These are phyloP conservation scores for Yamadazyma akitaensis DNA, from an alignment of 805 yeast genomes.

Conservation along the genomic window DNA sequence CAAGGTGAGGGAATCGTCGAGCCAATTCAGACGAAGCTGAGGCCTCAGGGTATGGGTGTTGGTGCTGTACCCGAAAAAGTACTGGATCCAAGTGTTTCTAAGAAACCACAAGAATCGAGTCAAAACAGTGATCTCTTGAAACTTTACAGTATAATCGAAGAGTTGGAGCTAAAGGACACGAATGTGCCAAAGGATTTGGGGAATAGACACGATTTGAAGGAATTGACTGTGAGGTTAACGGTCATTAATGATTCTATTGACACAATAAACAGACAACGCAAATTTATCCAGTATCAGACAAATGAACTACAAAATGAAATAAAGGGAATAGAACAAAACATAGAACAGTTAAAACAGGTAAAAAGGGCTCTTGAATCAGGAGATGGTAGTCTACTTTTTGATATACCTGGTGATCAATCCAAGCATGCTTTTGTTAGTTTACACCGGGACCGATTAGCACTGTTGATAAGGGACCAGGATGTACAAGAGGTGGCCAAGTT, in stretches of 20 bases:
- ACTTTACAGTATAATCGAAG: constrained; percentile 35
- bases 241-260: constrained; percentile 16
- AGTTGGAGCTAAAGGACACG: constrained; percentile 31
- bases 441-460: constrained; percentile 1
- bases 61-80: constrained; percentile 54
- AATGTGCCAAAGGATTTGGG: constrained; percentile 27
- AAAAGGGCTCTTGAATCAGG: background rate
- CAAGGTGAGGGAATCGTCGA: constrained; percentile 66
- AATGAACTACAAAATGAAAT: constrained; percentile 6
- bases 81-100: constrained; percentile 18
- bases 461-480: background rate
- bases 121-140: constrained; percentile 3
- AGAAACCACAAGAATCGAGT: constrained; percentile 1
- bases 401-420: constrained; percentile 5
- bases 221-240: constrained; percentile 15
- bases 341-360: constrained; percentile 1
- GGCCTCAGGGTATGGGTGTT: constrained; percentile 71
- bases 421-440: constrained; percentile 8
- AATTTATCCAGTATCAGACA: constrained; percentile 7
- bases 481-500: background rate
- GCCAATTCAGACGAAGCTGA: constrained; percentile 70
- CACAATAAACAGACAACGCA: constrained; percentile 12
- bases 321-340: background rate
- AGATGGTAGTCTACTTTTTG: background rate
- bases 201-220: constrained; percentile 4